Base-by-base conservation (phyloP, 371 early-diverging fungal species). In the Mortierella sp. region DNA sequence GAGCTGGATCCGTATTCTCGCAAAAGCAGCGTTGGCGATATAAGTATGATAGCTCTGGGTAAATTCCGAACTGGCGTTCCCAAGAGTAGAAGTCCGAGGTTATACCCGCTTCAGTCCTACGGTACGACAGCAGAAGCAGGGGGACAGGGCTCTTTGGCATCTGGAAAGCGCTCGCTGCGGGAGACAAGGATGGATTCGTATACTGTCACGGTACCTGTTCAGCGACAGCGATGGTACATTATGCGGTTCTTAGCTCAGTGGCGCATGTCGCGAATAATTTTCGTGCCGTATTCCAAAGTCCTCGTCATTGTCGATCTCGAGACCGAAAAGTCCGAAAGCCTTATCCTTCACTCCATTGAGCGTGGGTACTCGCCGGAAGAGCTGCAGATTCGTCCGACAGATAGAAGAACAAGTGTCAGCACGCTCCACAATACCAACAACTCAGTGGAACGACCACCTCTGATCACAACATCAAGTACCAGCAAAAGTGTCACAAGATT, bases 281-380 rank as follows among this genome's bases (percentile, higher is more conserved):
- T 73, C 50, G 68, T 73, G 17, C 75, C 75, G 6, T 43, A 64
- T 48, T 68, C 68, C 60, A 73, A 64, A 48, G 64, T 73, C 14
- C 32, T 73, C 23, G 68, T 73, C 44, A 68, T 73, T 41, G 41
- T 73, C 47, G 75, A 73, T 50, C 56, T 73, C 19, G 75, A 62
- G 43, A 73, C 68, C 21, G 75, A 68, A 30, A 67, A 30, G 15
- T 62, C 75, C 1, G 37, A 53, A 9, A 73, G 75, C 43, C n/a
- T 73, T 4, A 68, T 73, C 21, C 37, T 73, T 9, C 68, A 73
- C 48, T 63, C 75, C 0, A 68, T 73, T 21, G 75, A 73, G 47
- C 41, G 21, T 17, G 60, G 68, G 19, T 72, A 72, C 53, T 72
- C 61, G 15, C 4, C 31, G 0, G 44, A 44, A 19, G 21, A 19